phyloP scores from a whole-genome alignment of 345 rosid species.

The Punica granatum region DNA sequence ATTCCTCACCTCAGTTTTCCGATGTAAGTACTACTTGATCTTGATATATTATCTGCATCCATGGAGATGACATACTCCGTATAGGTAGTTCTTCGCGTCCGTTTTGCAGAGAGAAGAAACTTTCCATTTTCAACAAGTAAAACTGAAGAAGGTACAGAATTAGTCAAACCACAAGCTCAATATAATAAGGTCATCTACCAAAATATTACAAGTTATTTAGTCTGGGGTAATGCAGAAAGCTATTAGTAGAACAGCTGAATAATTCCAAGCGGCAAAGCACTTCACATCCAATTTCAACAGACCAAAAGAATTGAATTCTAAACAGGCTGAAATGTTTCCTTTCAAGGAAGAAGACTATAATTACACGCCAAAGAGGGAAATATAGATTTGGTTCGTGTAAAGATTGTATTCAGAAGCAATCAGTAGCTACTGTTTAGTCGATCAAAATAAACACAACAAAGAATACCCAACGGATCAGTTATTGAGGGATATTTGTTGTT shows the following conservation, averaged over 20 bases:
- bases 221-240: background rate
- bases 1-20: constrained; percentile 36
- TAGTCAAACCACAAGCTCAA: background rate
- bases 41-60: constrained; percentile 44
- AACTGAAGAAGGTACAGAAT: constrained; percentile 15
- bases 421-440: too few relatives aligned
- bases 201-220: background rate
- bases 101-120: constrained; percentile 37
- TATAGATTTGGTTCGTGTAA: too few relatives aligned
- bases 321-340: background rate
- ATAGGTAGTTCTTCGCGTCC: constrained; percentile 42
- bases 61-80: constrained; percentile 44
- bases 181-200: background rate
- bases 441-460: too few relatives aligned
- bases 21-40: constrained; percentile 40
- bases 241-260: background rate
- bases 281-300: background rate
- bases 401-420: too few relatives aligned
- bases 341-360: background rate
- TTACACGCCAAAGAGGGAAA: too few relatives aligned
- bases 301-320: background rate
- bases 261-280: background rate
- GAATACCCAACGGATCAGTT: too few relatives aligned
- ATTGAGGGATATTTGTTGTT: too few relatives aligned
- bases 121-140: constrained; percentile 39